Base-by-base conservation (phyloP, 2,329 filamentous ascomycete genomes). In the Diaporthe capsici region DNA sequence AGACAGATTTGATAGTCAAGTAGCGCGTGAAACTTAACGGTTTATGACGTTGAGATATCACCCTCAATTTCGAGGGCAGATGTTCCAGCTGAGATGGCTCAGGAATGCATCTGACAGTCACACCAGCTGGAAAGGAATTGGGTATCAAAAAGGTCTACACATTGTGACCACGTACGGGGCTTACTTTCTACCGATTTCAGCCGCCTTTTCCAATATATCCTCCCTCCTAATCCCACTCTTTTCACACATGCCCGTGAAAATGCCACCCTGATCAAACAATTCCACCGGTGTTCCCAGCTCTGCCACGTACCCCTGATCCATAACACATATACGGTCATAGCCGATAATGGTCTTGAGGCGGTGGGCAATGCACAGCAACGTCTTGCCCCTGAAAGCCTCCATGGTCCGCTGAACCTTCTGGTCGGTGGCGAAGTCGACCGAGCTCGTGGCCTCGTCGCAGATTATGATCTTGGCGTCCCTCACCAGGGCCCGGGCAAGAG, bases 271-370 rank as follows among this genome's bases (percentile, higher is more conserved):
- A 39, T 82, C 83, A 75, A 93, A 98, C 76, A 99, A 86, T 55
- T 87, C 88, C 55, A 93, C 81, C 2, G 97, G 96, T 17, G 90
- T 90, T 81, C 94, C 96, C 77, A 98, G 87, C 88, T 98, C 96
- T 0, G 94, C 95, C 81, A 99, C 98, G 15, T 86, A 85, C 0
- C 97, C 97, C 58, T 92, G 89, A 80, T 98, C 96, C 95, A 99
- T 98, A 79, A 99, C 97, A 80, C 95, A 96, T 82, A 99, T 98
- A 58, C 96, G 92, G 84, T 99, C 96, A 84, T 98, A 98, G 42
- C 93, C 92, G 77, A 98, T 93, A 78, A 99, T 98, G 0, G 97
- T 98, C 81, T 94, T 93, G 80, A 98, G 87, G 6, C 96, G 90
- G 84, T 98, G 96, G 8, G 96, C 96, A 82, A 98, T 98, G 84